Percentiles rank a stretch among this genome's conserved stretches.
phyloP scores from a whole-genome alignment of 2,329 filamentous ascomycete genomes.

The Calonectria henricotiae region DNA sequence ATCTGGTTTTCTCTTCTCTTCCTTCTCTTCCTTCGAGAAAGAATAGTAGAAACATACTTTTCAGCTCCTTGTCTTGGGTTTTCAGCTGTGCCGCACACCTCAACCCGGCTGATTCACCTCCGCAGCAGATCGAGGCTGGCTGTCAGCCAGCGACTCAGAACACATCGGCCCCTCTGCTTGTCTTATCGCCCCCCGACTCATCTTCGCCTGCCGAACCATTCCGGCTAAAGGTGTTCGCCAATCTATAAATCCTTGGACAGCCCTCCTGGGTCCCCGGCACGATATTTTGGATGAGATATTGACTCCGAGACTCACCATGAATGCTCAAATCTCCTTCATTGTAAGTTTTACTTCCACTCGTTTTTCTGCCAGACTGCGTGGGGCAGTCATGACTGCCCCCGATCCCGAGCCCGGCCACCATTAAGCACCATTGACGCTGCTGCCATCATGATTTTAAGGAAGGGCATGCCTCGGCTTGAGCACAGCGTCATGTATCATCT shows the following conservation, averaged over 20 bases:
- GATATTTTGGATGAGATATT: constrained; percentile 32
- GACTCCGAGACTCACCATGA: constrained; percentile 62
- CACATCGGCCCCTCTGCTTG: constrained; percentile 37
- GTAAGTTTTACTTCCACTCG: constrained; percentile 59
- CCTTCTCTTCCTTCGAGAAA: constrained; percentile 1
- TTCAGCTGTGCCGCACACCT: constrained; percentile 41
- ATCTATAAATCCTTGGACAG: constrained; percentile 32
- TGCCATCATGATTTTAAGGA: constrained; percentile 22
- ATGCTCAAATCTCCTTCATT: constrained; percentile 72
- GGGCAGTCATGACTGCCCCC: constrained; percentile 3
- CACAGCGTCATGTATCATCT: not conserved
- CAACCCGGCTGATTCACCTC: constrained; percentile 45
- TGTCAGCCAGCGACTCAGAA: constrained; percentile 44
- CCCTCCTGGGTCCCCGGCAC: constrained; percentile 9
- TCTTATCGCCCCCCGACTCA: constrained; percentile 40
- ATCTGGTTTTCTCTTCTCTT: constrained; percentile 15
- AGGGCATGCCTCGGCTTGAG: constrained; percentile 4
- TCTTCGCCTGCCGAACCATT: constrained; percentile 29
- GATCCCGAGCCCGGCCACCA: constrained; percentile 7
- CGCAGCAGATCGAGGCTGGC: constrained; percentile 41
- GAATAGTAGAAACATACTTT: constrained; percentile 44
- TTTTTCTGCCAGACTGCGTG: constrained; percentile 3
- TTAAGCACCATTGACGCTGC: not conserved
- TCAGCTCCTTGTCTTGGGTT: constrained; percentile 37
- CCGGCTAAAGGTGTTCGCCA: constrained; percentile 23